Percentiles rank a stretch among this genome's conserved stretches.
phyloP scores from a whole-genome alignment of 2,329 filamentous ascomycete genomes.

The Xylariaceae sp. region DNA sequence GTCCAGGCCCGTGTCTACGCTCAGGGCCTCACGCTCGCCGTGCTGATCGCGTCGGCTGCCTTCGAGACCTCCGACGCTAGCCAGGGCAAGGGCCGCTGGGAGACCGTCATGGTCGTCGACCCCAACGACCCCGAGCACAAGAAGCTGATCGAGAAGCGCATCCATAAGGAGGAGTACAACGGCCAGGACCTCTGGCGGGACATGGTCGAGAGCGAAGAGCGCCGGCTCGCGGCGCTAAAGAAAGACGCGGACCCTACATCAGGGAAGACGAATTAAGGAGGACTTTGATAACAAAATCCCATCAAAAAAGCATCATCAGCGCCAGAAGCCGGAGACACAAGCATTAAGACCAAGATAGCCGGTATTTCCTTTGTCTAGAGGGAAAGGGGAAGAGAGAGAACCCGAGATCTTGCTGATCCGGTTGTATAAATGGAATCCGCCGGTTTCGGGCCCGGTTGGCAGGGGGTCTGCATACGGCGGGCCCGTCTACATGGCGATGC shows the following conservation, averaged over 20 bases:
- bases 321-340: background rate
- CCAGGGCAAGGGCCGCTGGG: slow-evolving; percentile 72
- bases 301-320: too few species aligned
- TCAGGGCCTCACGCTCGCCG: slow-evolving; percentile 80
- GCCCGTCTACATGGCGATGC: too few species aligned
- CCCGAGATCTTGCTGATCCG: too few species aligned
- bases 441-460: too few species aligned
- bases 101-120: slow-evolving; percentile 77
- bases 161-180: slow-evolving; percentile 81
- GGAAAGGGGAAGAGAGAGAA: too few species aligned
- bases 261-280: slow-evolving; percentile 15
- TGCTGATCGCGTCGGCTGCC: slow-evolving; percentile 75
- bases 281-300: too few species aligned
- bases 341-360: background rate
- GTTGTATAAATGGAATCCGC: too few species aligned
- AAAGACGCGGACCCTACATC: slow-evolving; percentile 34
- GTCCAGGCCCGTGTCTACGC: slow-evolving; percentile 94
- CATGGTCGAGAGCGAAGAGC: slow-evolving; percentile 79
- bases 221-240: slow-evolving; percentile 44
- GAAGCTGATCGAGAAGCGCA: slow-evolving; percentile 77
- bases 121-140: slow-evolving; percentile 79
- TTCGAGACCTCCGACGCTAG: slow-evolving; percentile 78
- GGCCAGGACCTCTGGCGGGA: slow-evolving; percentile 94
- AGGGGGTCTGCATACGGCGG: too few species aligned
- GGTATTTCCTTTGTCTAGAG: too few species aligned